phyloP scores from a whole-genome alignment of 345 rosid genomes.

The Salix koriyanagi region DNA sequence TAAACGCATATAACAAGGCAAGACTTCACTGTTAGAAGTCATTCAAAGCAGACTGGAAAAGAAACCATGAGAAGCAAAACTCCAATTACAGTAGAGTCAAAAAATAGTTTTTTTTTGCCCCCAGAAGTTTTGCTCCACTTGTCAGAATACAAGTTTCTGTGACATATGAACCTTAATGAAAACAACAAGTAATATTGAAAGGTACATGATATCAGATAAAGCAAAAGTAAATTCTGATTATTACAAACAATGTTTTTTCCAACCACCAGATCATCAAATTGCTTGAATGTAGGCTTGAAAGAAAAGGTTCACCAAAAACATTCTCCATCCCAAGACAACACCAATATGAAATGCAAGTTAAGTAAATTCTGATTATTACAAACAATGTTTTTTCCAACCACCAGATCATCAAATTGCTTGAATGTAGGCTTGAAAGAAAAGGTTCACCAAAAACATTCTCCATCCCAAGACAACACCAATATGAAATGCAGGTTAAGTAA shows the following conservation, averaged over 20 bases:
- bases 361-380: not conserved
- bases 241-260: not conserved
- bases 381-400: not conserved
- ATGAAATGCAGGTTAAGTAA: not conserved
- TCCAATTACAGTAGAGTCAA: conserved; percentile 5
- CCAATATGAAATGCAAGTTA: not conserved
- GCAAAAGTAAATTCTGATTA: not conserved
- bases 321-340: not conserved
- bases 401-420: not conserved
- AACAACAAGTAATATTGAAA: not conserved
- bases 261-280: not conserved
- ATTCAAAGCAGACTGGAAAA: not conserved
- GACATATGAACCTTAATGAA: not conserved
- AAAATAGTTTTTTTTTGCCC: too few relatives aligned
- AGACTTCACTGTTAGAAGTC: too few relatives aligned
- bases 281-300: not conserved
- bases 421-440: not conserved
- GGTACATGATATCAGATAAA: not conserved
- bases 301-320: not conserved
- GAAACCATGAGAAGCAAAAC: conserved; percentile 3
- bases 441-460: not conserved
- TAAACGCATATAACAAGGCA: too few relatives aligned
- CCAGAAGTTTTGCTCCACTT: too few relatives aligned
- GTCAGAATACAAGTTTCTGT: too few relatives aligned
- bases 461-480: not conserved